These are phyloP conservation scores for Boletus vermiculosoides DNA, from an alignment of 768 basidiomycete species.

Conservation along the genomic window DNA sequence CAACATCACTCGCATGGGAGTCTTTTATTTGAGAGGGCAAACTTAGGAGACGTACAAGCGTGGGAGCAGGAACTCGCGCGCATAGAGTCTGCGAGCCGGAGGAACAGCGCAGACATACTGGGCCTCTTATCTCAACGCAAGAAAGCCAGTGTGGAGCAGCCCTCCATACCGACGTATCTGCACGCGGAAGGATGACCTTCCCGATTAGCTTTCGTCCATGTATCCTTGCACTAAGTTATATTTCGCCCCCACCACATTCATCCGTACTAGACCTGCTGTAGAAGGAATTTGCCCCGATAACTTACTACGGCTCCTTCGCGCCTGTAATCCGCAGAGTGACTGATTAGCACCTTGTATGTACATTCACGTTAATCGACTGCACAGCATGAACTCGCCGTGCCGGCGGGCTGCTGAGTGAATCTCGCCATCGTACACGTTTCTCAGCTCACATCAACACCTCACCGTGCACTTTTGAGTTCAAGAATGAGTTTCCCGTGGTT, in stretches of 20 bases:
- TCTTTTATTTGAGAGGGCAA: constrained; percentile 30
- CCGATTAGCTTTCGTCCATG: not conserved
- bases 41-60: constrained; percentile 46
- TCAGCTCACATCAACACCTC: not conserved
- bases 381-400: too few relatives aligned
- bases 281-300: constrained; percentile 3
- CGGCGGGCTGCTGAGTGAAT: too few relatives aligned
- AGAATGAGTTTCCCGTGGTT: constrained; percentile 58
- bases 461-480: not conserved
- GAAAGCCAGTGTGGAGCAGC: constrained; percentile 24
- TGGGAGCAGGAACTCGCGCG: constrained; percentile 79
- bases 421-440: not conserved
- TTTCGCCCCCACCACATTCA: constrained; percentile 3
- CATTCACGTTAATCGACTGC: constrained; percentile 16
- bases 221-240: constrained; percentile 13
- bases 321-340: constrained; percentile 11
- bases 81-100: constrained; percentile 63
- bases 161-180: constrained; percentile 23
- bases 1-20: constrained; percentile 15
- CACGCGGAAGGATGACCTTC: constrained; percentile 23
- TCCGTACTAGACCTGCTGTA: constrained; percentile 9
- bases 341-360: constrained; percentile 9
- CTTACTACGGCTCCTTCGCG: constrained; percentile 6
- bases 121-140: constrained; percentile 31
- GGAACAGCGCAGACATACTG: constrained; percentile 39